A percentile compares a stretch with the other conserved stretches of the same genome.
Evolutionary conservation across 1,284 basidiomycete species (phyloP).

Genomic region (Chalciporus sp.): DNA sequence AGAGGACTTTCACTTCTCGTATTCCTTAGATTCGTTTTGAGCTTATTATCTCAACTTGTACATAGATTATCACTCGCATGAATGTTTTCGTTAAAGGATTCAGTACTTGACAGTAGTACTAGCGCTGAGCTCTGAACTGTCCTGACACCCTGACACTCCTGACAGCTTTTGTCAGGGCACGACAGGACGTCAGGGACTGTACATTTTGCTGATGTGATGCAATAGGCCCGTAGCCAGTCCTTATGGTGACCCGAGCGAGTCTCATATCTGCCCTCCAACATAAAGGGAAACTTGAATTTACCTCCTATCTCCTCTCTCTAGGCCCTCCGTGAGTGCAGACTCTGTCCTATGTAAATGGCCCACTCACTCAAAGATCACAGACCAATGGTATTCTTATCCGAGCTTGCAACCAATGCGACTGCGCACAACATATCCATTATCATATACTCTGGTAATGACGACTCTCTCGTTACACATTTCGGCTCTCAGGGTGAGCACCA

Average conservation of each 20-base stretch:
- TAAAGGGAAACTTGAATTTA: neutral
- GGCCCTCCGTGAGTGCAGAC: conserved; percentile 50
- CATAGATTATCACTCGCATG: too few species aligned
- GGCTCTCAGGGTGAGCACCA: conserved; percentile 58
- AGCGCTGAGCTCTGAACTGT: too few species aligned
- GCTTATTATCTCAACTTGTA: too few species aligned
- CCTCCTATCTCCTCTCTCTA: conserved; percentile 19
- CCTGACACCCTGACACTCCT: too few species aligned
- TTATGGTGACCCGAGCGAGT: conserved; percentile 47
- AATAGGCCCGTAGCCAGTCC: conserved; percentile 7
- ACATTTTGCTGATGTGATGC: neutral
- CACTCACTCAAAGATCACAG: conserved; percentile 38
- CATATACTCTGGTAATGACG: conserved; percentile 70
- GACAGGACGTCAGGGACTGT: too few species aligned
- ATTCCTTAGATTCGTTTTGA: too few species aligned
- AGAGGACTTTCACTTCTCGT: too few species aligned
- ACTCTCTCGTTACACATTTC: conserved; percentile 61
- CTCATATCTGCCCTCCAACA: neutral
- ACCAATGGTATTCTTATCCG: conserved; percentile 65
- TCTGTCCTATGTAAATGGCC: neutral
- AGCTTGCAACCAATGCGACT: conserved; percentile 59
- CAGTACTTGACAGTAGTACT: too few species aligned
- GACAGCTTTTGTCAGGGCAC: too few species aligned
- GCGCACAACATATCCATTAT: conserved; percentile 51
- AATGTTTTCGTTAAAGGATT: too few species aligned